A percentile compares a stretch with the other conserved stretches of the same genome.
phyloP scores from a whole-genome alignment of 768 basidiomycete species.

The Psilocybe cyanescens region DNA sequence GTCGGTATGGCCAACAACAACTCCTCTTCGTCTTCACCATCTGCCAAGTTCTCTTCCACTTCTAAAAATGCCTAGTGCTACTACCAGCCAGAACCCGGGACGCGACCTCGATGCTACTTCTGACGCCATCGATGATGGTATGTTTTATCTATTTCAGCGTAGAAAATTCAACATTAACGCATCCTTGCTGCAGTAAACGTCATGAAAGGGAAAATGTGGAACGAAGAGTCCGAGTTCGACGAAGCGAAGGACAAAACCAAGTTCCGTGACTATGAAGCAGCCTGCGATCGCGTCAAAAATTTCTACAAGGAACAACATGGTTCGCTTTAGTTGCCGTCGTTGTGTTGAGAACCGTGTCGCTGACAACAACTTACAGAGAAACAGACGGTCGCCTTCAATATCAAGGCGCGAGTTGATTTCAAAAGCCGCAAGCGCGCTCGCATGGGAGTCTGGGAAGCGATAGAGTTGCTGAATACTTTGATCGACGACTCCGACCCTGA shows the following conservation, averaged over 20 bases:
- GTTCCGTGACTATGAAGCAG: slow-evolving; percentile 76
- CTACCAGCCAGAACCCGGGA: slow-evolving; percentile 23
- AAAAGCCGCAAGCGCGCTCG: slow-evolving; percentile 65
- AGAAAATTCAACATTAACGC: not conserved
- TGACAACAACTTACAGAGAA: slow-evolving; percentile 54
- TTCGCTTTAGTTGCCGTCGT: slow-evolving; percentile 24
- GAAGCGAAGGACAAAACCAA: slow-evolving; percentile 63
- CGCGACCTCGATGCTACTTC: slow-evolving; percentile 47
- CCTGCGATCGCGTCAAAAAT: slow-evolving; percentile 76
- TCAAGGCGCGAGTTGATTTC: slow-evolving; percentile 76
- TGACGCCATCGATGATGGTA: slow-evolving; percentile 54
- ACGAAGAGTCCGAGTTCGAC: slow-evolving; percentile 62
- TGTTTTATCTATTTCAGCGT: not conserved
- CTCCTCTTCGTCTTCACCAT: slow-evolving; percentile 5
- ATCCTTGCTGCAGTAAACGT: slow-evolving; percentile 57
- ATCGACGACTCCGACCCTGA: slow-evolving; percentile 94
- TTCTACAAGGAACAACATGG: slow-evolving; percentile 85
- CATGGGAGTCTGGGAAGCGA: slow-evolving; percentile 89
- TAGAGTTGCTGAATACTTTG: slow-evolving; percentile 85
- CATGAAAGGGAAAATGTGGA: slow-evolving; percentile 64
- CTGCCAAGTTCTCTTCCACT: not conserved
- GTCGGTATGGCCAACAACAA: slow-evolving; percentile 17
- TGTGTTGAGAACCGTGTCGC: not conserved
- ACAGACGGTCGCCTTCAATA: slow-evolving; percentile 86
- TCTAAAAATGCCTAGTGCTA: slow-evolving; percentile 27